phyloP scores from a whole-genome alignment of 306 rosid species.

The Lathyrus tuberosus region DNA sequence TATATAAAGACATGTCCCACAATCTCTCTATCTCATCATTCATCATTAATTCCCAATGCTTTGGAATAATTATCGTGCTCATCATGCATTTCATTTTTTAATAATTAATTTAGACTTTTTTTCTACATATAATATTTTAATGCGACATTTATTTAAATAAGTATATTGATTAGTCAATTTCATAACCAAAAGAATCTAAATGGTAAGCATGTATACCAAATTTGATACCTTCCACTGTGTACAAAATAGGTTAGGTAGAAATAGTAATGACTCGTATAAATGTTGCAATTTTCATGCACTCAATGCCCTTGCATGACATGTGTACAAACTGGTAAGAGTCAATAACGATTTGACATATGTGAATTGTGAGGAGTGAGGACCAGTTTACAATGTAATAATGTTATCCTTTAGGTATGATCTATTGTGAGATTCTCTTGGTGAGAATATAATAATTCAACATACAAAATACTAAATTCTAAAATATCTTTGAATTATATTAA shows the following conservation, averaged over 20 bases:
- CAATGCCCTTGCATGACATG: slow-evolving; percentile 25
- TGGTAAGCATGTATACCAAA: slow-evolving; percentile 16
- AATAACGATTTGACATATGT: slow-evolving; percentile 4
- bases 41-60: too few species aligned
- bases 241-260: slow-evolving; percentile 26
- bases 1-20: too few species aligned
- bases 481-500: slow-evolving; percentile 1
- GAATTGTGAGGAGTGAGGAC: background rate
- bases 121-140: background rate
- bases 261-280: slow-evolving; percentile 32
- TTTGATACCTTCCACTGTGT: background rate
- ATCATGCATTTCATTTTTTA: background rate
- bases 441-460: slow-evolving; percentile 2
- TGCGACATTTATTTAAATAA: too few species aligned
- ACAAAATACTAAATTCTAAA: slow-evolving; percentile 6
- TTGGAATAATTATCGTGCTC: too few species aligned
- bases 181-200: background rate
- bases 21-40: too few species aligned
- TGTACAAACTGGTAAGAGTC: slow-evolving; percentile 15
- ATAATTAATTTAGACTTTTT: background rate
- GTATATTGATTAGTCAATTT: background rate
- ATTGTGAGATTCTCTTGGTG: background rate
- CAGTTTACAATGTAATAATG: background rate
- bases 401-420: slow-evolving; percentile 6
- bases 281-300: slow-evolving; percentile 30